Evolutionary conservation across 768 basidiomycete species (phyloP), one percentile per base, ranked within the genome.

Genomic region (Psilocybe sp.): DNA sequence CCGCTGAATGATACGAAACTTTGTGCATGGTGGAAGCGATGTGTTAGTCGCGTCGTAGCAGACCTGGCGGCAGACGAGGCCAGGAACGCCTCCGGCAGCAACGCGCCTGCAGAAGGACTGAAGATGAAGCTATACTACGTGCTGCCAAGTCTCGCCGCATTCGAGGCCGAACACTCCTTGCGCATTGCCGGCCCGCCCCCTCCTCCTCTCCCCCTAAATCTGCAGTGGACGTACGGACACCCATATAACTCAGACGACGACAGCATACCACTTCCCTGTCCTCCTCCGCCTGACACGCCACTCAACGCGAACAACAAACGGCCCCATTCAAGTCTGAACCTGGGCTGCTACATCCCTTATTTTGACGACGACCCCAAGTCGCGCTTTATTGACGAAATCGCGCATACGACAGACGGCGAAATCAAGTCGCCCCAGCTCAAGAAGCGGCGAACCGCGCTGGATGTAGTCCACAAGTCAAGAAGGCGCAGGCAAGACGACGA

Each of bases 351-450:
- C 45, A 86, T 99, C 16, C 97, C 97, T 1, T 86, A 81, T 48
- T 92, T 98, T 62, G 89, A 93, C n/a, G 97, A 99, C 60, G 94
- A 97, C 66, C 95, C 97, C 6, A 98, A 98, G 67, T 83, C 89
- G 49, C 81, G 97, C 14, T 98, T 98, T 65, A 69, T 99, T 64
- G 89, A 91, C 65, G 94, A 97, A 68, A 82, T 98, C 46, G 90
- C 87, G 37, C 84, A 80, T 55, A 89, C 80, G 7, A 81, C 78
- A 42, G 79, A 82, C 42, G 80, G 71, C 47, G 79, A 79, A 39
- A 76, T 86, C 50, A 77, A 70, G 60, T 83, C 85, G 8, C 86
- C 86, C 3, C 72, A 72, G 48, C 73, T 77, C 47, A 88, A 91
- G 64, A 80, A 84, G 2, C 60, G 73, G 3, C 76, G 79, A 34